Evolutionary conservation across 2,329 filamentous ascomycete species (phyloP), one percentile per base, ranked within the genome.

Genomic region (Rhynchosporium agropyri): DNA sequence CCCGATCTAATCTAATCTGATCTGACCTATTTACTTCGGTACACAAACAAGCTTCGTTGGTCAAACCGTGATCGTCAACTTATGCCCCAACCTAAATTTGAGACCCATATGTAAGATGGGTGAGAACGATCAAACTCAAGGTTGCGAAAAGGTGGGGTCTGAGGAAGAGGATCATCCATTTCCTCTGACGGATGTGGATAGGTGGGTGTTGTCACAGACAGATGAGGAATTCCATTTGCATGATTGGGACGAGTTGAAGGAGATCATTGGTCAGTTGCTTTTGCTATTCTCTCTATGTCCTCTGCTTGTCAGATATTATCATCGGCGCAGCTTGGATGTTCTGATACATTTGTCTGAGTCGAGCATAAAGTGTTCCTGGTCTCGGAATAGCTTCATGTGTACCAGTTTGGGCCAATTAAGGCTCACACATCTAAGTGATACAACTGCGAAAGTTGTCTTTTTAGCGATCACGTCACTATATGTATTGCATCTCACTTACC

Each of bases 161-260:
- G 33, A 54, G 28, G 58, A 60, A 20, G 64, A 67, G 13, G 65
- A 71, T 8, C 56, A 79, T 6, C 81, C 84, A 1, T 88, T 88
- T 65, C 82, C 83, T n/a, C 74, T 88, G 65, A 87, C 84, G 0
- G 83, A 83, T 2, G 76, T 80, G 46, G 85, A 88, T 73, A 82
- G 76, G 73, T 83, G 79, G 80, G 78, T 87, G 42, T 76, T 88
- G 15, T 83, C 84, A 36, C 79, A 83, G 67, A 85, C 84, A 0
- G 92, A 97, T 72, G 83, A 87, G 26, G 82, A 89, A 55, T 96
- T 90, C 75, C 78, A 81, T 65, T 81, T 82, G 50, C 86, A 93
- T 75, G 81, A 84, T 54, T 97, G 93, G 94, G 81, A 86, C 12
- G 82, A 89, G 62, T 82, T 95, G 65, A 85, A 83, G 73, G 78